A percentile compares a stretch with the other conserved stretches of the same genome.
Evolutionary conservation across 2,329 filamentous ascomycete species (phyloP).

Genomic region (Botrytis squamosa): DNA sequence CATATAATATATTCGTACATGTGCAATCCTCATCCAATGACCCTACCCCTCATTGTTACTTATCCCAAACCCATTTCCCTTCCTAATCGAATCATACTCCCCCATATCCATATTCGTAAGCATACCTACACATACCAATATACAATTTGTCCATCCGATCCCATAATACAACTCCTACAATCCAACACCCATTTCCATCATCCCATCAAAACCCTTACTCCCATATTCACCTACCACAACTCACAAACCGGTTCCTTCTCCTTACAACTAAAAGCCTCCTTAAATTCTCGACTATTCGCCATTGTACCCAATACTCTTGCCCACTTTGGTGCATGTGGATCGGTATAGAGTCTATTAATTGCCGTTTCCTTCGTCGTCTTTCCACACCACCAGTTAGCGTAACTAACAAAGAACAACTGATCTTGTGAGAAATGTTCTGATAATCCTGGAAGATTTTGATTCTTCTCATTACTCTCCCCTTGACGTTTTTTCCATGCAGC

Average conservation of each 20-base stretch:
- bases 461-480: conserved; percentile 45
- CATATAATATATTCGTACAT: neutral
- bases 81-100: neutral
- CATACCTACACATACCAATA: neutral
- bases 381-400: conserved; percentile 64
- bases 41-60: neutral
- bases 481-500: conserved; percentile 63
- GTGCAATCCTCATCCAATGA: neutral
- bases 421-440: conserved; percentile 59
- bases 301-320: conserved; percentile 62
- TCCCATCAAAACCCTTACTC: neutral
- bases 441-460: conserved; percentile 58
- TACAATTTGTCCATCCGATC: neutral
- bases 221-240: conserved; percentile 53
- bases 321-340: conserved; percentile 64
- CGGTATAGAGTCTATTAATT: conserved; percentile 57
- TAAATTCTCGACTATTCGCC: conserved; percentile 66
- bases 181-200: neutral
- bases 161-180: neutral
- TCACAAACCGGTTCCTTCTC: conserved; percentile 66
- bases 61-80: neutral
- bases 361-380: conserved; percentile 60
- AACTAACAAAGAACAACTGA: conserved; percentile 68
- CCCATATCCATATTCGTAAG: neutral
- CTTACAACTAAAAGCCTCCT: conserved; percentile 64